Evolutionary conservation across 2,329 filamentous ascomycete genomes (phyloP).

Genomic region (Microsporum canis): DNA sequence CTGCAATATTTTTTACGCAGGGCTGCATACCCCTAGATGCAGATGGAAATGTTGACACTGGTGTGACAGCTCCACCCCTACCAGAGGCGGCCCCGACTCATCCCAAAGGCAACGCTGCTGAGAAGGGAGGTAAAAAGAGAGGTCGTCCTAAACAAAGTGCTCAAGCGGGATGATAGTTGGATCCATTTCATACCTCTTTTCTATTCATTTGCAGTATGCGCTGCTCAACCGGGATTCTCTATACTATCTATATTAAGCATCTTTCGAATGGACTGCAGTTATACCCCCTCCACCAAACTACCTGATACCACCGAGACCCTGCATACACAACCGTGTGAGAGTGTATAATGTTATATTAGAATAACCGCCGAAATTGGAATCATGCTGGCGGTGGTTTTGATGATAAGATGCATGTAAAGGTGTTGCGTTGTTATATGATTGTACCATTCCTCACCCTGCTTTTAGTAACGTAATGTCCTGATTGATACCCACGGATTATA

Average conservation of each 20-base stretch:
- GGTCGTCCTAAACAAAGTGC: constrained; percentile 10
- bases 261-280: background rate
- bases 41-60: constrained; percentile 20
- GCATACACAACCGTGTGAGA: background rate
- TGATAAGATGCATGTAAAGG: background rate
- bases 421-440: background rate
- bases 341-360: background rate
- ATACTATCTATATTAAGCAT: background rate
- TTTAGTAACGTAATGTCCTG: background rate
- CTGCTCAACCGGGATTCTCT: background rate
- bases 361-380: background rate
- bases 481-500: background rate
- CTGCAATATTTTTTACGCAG: constrained; percentile 85
- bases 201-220: background rate
- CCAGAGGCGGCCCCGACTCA: constrained; percentile 1
- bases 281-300: background rate
- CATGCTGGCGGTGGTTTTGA: background rate
- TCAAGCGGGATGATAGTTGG: background rate
- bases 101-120: background rate
- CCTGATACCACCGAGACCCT: background rate
- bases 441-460: background rate
- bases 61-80: constrained; percentile 11
- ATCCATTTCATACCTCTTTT: background rate
- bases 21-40: constrained; percentile 50
- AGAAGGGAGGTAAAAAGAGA: constrained; percentile 9